A percentile compares a stretch with the other conserved stretches of the same genome.
phyloP scores from a whole-genome alignment of 2,329 filamentous ascomycete genomes.

The Diaporthe sp. region DNA sequence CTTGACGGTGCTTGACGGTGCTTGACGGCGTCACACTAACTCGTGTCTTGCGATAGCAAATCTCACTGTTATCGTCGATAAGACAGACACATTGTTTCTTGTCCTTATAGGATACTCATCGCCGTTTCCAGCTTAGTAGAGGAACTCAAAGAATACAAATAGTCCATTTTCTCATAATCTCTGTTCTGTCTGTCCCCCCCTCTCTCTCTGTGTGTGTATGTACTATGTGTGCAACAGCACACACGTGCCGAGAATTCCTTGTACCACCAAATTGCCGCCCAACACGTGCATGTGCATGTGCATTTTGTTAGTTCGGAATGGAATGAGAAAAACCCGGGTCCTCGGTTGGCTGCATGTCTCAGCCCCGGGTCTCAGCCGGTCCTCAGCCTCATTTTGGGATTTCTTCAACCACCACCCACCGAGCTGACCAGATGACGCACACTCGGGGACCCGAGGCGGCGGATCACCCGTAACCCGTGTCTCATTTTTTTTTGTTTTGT shows the following conservation, averaged over 20 bases:
- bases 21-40: too few species aligned
- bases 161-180: too few species aligned
- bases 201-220: too few species aligned
- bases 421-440: background rate
- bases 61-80: too few species aligned
- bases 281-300: constrained; percentile 10
- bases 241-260: constrained; percentile 8
- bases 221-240: background rate
- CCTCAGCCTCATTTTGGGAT: constrained; percentile 2
- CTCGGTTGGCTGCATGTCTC: too few species aligned
- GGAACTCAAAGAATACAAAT: too few species aligned
- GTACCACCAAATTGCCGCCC: background rate
- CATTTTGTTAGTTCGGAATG: background rate
- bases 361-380: constrained; percentile 5
- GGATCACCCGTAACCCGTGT: background rate
- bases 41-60: too few species aligned
- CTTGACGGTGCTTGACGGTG: too few species aligned
- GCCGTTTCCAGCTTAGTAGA: too few species aligned
- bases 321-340: constrained; percentile 10
- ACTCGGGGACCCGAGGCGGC: constrained; percentile 1
- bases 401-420: background rate
- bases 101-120: too few species aligned
- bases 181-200: too few species aligned
- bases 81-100: too few species aligned
- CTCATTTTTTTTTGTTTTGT: background rate